Percentiles rank a stretch among this genome's conserved stretches.
These are phyloP conservation scores for Zygoascus hellenicus DNA, from an alignment of 1,139 yeast genomes.

Conservation along the genomic window DNA sequence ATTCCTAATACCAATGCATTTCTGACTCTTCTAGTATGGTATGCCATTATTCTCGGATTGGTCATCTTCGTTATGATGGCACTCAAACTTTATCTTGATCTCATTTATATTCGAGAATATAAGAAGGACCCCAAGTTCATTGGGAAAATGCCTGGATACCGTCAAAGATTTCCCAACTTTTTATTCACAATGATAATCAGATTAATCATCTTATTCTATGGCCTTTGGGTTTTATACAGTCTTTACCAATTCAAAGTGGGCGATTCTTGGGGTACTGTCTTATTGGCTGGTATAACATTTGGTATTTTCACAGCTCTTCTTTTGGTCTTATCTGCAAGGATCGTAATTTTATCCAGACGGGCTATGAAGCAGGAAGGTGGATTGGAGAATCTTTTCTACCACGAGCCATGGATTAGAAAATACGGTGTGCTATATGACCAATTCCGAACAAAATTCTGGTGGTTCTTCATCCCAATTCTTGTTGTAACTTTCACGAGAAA, in stretches of 20 bases:
- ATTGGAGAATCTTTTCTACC: constrained; percentile 25
- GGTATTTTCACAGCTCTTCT: constrained; percentile 27
- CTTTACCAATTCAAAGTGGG: constrained; percentile 31
- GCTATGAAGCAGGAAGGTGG: constrained; percentile 25
- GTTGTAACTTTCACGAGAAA: constrained; percentile 29
- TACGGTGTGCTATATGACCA: constrained; percentile 34
- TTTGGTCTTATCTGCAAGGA: constrained; percentile 24
- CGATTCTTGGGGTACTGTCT: constrained; percentile 32
- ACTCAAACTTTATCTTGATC: constrained; percentile 25
- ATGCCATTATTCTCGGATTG: constrained; percentile 27
- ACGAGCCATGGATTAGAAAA: constrained; percentile 31
- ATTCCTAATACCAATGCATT: constrained; percentile 34
- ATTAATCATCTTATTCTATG: constrained; percentile 29
- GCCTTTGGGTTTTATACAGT: constrained; percentile 32
- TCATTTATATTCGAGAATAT: constrained; percentile 11
- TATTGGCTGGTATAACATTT: constrained; percentile 31
- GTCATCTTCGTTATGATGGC: constrained; percentile 22
- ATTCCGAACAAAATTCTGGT: constrained; percentile 31
- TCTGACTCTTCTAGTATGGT: constrained; percentile 32
- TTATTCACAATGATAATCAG: constrained; percentile 25
- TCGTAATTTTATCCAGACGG: constrained; percentile 24
- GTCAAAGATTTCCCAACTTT: constrained; percentile 8
- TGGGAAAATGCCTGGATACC: constrained; percentile 8
- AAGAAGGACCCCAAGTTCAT: constrained; percentile 5
- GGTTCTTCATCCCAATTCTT: constrained; percentile 30